Percentiles rank a stretch among this genome's conserved stretches.
These are phyloP conservation scores for Fomitopsis pinicola DNA, from an alignment of 1,284 basidiomycete species.

Conservation along the genomic window DNA sequence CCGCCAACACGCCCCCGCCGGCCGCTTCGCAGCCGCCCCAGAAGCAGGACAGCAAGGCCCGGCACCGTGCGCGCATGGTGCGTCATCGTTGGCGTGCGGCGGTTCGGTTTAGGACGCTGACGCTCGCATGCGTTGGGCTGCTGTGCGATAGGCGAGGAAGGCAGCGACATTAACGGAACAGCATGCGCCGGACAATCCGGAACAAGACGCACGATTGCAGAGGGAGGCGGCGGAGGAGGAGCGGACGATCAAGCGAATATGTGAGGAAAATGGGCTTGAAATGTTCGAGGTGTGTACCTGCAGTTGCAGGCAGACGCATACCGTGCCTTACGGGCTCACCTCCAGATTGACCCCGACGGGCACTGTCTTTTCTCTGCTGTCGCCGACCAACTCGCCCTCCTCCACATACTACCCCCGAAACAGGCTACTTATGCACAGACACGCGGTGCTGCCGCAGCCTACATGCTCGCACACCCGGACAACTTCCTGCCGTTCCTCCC, in stretches of 20 bases:
- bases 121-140: neutral
- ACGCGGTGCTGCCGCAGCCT: conserved; percentile 74
- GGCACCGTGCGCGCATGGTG: conserved; percentile 80
- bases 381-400: conserved; percentile 80
- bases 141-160: conserved; percentile 61
- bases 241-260: conserved; percentile 62
- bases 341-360: conserved; percentile 87
- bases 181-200: conserved; percentile 55
- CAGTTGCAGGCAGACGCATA: neutral
- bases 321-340: neutral
- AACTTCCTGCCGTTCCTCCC: conserved; percentile 96
- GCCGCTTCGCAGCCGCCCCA: conserved; percentile 15
- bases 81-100: conserved; percentile 17
- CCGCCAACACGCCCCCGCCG: conserved; percentile 33
- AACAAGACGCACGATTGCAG: conserved; percentile 60
- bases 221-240: conserved; percentile 73
- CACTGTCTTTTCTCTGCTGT: conserved; percentile 94
- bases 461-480: conserved; percentile 81
- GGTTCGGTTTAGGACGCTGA: neutral
- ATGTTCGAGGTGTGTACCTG: conserved; percentile 60
- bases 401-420: conserved; percentile 51
- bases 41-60: conserved; percentile 67
- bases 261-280: conserved; percentile 62
- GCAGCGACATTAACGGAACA: conserved; percentile 64
- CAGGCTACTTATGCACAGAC: conserved; percentile 57